phyloP scores from a whole-genome alignment of 1,139 yeast genomes.

The Martiniozyma asiatica region DNA sequence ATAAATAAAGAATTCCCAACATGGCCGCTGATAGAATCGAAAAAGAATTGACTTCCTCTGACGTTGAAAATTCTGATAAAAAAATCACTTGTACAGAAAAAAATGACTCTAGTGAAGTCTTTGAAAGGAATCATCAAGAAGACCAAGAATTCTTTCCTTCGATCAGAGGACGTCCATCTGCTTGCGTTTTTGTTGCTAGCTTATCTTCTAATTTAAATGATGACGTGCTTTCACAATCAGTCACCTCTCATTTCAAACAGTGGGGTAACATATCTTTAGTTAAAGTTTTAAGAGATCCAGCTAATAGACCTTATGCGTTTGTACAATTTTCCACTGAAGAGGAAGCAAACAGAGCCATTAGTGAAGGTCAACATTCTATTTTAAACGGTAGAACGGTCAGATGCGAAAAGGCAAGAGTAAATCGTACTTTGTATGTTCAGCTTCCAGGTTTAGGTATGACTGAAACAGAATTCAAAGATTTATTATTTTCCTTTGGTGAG shows the following conservation, averaged over 20 bases:
- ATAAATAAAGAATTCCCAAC: too few species aligned
- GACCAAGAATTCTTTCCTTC: too few species aligned
- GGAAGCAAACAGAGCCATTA: slow-evolving; percentile 61
- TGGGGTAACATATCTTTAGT: slow-evolving; percentile 66
- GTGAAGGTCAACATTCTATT: slow-evolving; percentile 53
- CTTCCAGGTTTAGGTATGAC: slow-evolving; percentile 20
- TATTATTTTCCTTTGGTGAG: slow-evolving; percentile 52
- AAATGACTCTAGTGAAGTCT: too few species aligned
- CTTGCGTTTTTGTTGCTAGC: slow-evolving; percentile 84
- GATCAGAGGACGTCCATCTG: slow-evolving; percentile 56
- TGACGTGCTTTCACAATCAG: slow-evolving; percentile 59
- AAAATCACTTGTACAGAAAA: too few species aligned
- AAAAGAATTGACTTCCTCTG: background rate
- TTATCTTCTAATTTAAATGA: slow-evolving; percentile 53
- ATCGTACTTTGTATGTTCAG: slow-evolving; percentile 61
- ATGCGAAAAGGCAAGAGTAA: slow-evolving; percentile 86
- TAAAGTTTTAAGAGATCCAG: slow-evolving; percentile 76
- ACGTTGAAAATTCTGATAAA: background rate
- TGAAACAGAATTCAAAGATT: slow-evolving; percentile 26
- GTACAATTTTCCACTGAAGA: slow-evolving; percentile 69
- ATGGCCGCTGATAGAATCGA: too few species aligned
- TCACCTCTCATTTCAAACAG: slow-evolving; percentile 44
- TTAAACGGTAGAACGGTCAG: slow-evolving; percentile 69
- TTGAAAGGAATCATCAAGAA: too few species aligned
- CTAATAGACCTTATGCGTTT: slow-evolving; percentile 85